Percentiles rank a stretch among this genome's conserved stretches.
phyloP scores from a whole-genome alignment of 2,329 filamentous ascomycete species.

The Orbilia quercus region DNA sequence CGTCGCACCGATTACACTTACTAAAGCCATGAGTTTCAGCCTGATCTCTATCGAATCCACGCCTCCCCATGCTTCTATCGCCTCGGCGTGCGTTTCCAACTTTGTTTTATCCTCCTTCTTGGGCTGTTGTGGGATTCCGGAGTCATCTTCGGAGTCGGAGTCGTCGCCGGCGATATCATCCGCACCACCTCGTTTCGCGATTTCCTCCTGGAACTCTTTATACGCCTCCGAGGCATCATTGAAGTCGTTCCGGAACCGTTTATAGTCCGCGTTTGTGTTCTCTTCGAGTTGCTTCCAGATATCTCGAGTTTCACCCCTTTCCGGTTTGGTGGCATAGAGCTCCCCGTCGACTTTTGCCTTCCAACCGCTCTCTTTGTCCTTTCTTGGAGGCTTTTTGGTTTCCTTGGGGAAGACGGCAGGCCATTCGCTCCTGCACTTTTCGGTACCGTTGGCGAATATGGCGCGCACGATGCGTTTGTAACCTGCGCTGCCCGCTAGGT shows the following conservation, averaged over 20 bases:
- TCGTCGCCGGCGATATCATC: slow-evolving; percentile 15
- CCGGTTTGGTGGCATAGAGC: slow-evolving; percentile 2
- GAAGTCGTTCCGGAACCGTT: slow-evolving; percentile 30
- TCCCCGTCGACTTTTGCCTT: slow-evolving; percentile 9
- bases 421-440: slow-evolving; percentile 49
- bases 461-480: slow-evolving; percentile 51
- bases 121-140: not conserved
- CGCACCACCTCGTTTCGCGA: not conserved
- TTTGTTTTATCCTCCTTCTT: slow-evolving; percentile 32
- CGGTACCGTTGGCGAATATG: slow-evolving; percentile 48
- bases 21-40: slow-evolving; percentile 47
- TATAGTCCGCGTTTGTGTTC: slow-evolving; percentile 9
- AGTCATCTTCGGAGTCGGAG: slow-evolving; percentile 31
- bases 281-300: slow-evolving; percentile 3
- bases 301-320: not conserved
- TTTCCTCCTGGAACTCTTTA: slow-evolving; percentile 29
- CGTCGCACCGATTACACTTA: slow-evolving; percentile 36
- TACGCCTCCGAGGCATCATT: slow-evolving; percentile 37
- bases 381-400: slow-evolving; percentile 44
- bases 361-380: slow-evolving; percentile 23
- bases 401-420: slow-evolving; percentile 36
- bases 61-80: slow-evolving; percentile 40
- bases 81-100: slow-evolving; percentile 30
- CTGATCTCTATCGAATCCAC: slow-evolving; percentile 41
- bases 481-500: slow-evolving; percentile 31